Conservation (phyloP, 768 basidiomycete species). For the Russula olivacea region DNA sequence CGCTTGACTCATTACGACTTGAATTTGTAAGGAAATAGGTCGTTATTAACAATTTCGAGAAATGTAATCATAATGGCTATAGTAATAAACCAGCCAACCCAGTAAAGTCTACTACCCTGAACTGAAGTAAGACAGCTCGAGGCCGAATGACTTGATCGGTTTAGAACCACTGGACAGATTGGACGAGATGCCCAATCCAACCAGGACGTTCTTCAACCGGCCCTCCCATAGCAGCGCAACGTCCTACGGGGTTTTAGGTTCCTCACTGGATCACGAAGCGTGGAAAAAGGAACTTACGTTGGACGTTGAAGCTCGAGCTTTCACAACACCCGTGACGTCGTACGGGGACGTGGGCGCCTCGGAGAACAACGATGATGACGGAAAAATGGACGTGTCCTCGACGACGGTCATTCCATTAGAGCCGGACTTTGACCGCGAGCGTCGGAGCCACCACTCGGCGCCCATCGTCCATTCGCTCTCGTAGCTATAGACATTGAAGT, state of each 20-base stretch:
- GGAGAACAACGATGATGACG: conserved; percentile 23
- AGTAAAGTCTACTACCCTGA: conserved; percentile 36
- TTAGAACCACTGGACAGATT: conserved; percentile 80
- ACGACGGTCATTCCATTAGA: conserved; percentile 22
- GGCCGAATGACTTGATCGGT: conserved; percentile 82
- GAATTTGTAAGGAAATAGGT: not conserved
- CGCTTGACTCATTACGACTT: not conserved
- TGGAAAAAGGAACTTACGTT: conserved; percentile 50
- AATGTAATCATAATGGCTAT: conserved; percentile 1
- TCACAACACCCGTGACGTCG: conserved; percentile 75
- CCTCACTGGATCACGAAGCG: not conserved
- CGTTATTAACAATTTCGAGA: not conserved
- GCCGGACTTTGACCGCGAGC: conserved; percentile 35
- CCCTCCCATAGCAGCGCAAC: conserved; percentile 94
- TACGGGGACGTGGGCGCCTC: conserved; percentile 25
- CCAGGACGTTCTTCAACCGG: conserved; percentile 78
- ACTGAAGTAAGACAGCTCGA: conserved; percentile 93
- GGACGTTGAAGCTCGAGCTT: conserved; percentile 83
- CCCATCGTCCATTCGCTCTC: conserved; percentile 96
- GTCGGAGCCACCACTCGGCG: conserved; percentile 91
- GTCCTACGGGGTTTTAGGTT: conserved; percentile 44
- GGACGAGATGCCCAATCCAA: conserved; percentile 87
- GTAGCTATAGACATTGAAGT: conserved; percentile 96
- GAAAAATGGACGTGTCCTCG: conserved; percentile 28
- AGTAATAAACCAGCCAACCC: not conserved